phyloP scores from a whole-genome alignment of 192 early-diverging fungal genomes.

The Coemansia sp. region DNA sequence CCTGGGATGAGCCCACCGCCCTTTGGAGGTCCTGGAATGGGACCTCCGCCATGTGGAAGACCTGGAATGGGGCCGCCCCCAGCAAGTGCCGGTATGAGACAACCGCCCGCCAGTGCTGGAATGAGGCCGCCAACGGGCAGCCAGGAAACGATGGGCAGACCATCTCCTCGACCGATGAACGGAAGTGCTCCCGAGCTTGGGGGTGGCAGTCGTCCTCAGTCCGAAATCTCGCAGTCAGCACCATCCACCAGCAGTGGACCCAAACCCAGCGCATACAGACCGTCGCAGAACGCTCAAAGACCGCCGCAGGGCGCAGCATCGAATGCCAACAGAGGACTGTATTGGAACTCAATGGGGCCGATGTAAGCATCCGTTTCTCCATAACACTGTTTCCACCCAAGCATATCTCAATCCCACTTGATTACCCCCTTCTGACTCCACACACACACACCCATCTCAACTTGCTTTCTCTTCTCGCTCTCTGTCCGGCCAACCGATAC shows the following conservation, averaged over 20 bases:
- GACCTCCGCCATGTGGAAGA: background rate
- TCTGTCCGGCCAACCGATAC: too few species aligned
- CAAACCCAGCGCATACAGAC: conserved; percentile 4
- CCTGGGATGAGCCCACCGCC: too few species aligned
- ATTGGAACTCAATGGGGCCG: conserved; percentile 24
- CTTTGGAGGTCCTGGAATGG: background rate
- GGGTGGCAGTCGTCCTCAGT: background rate
- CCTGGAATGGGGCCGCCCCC: background rate
- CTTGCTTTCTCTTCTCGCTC: too few species aligned
- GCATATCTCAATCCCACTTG: background rate
- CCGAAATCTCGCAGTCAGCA: background rate
- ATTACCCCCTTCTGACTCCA: too few species aligned
- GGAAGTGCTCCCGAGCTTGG: conserved; percentile 20
- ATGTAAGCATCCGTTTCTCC: conserved; percentile 37
- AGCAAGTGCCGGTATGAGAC: conserved; percentile 9
- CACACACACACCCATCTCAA: too few species aligned
- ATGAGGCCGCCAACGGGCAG: conserved; percentile 9
- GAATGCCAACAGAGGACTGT: conserved; percentile 14
- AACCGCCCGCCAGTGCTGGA: conserved; percentile 9
- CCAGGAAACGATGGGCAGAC: conserved; percentile 8
- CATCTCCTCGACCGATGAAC: conserved; percentile 6
- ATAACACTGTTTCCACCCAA: background rate
- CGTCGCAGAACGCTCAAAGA: conserved; percentile 1
- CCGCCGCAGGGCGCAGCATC: background rate
- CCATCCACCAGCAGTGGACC: background rate